Base-by-base conservation (phyloP, 2,329 filamentous ascomycete genomes). In the Pyrenophora seminiperda region DNA sequence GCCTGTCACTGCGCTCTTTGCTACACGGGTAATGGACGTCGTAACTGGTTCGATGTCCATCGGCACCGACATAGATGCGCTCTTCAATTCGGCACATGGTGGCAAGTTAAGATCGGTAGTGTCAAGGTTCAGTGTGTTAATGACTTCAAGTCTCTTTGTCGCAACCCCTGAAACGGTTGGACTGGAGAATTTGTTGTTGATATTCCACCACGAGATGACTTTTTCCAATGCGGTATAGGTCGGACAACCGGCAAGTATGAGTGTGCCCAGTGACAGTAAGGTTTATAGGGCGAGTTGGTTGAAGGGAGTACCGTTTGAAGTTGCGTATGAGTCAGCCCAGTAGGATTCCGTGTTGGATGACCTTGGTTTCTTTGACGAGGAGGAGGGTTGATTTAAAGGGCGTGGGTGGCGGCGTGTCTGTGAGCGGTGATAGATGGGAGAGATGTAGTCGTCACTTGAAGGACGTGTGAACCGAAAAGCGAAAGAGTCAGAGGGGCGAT, bases 11-110 rank as follows among this genome's bases (percentile, higher is more conserved):
- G 19, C 52, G 62, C 11, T 61, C 58, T 31, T 59, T 65, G 22
- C 66, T 59, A 42, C 70, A 73, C 6, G 43, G 53, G 30, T 55
- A 53, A n/a, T 54, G 32, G 24, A 27, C 24, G 9, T 27, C 24
- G 9, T 27, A 27, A 27, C 24, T 27, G 24, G 24, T 27, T 11
- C 24, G 24, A 7, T 58, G 50, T 42, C 69, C 69, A 42, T 69
- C 63, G 18, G 55, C 13, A 17, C 47, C 30, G 48, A 65, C 56
- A 48, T 70, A 70, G 40, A 68, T 39, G n/a, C 58, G 61, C 45
- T 69, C 63, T 29, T 71, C 65, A 24, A 72, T 52, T 31, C 63
- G 58, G 46, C 70, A 73, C 70, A 73, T 73, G 18, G 50, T 57
- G 51, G 41, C 36, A 36, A 46, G 30, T 34, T 44, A 18, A 1